Base-by-base conservation (phyloP, 228 moss, liverwort and hornwort genomes). In the Sphagnum magellanicum region DNA sequence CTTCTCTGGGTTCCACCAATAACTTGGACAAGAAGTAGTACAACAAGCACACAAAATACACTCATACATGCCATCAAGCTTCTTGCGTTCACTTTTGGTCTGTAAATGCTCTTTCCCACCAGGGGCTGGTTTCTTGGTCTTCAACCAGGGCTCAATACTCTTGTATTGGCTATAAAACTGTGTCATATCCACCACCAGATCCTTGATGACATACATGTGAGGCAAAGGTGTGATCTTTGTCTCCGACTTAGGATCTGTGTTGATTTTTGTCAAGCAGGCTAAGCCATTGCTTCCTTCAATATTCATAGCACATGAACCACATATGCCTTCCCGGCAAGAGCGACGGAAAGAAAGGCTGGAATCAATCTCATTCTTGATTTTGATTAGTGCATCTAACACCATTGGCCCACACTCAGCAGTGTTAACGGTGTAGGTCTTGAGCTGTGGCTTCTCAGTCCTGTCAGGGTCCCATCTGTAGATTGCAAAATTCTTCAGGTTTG, bases 241-340 rank as follows among this genome's bases (percentile, higher is more conserved):
- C 15, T 73, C 80, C 16, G 63, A 72, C 46, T 74, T 48, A 58
- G 82, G 10, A 58, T 78, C 65, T 12, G 73, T 4, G 13, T 76
- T 68, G 17, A 87, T 83, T 69, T 76, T 78, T 17, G 73, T 78
- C 65, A 90, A 74, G 66, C 90, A 90, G 5, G 90, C 90, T 6
- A 91, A 78, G 51, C 74, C 83, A 67, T 91, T 88, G 6, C 51
- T 70, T 68, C 90, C 90, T 14, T 91, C 86, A 52, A 91, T 84
- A 68, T 81, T 91, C 90, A 91, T 83, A 1, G 90, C 85, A 75
- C 90, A 91, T 3, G 88, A 91, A 46, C 90, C 90, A 60, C 90
- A 91, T 59, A 88, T 91, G 47, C 90, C 90, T 71, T 91, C 90
- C 14, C 88, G 77, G 67, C 90, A 91, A 55, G 85, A 88, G 8